These are phyloP conservation scores for Fusarium nematophilum DNA, from an alignment of 2,329 filamentous ascomycete genomes.

Conservation along the genomic window DNA sequence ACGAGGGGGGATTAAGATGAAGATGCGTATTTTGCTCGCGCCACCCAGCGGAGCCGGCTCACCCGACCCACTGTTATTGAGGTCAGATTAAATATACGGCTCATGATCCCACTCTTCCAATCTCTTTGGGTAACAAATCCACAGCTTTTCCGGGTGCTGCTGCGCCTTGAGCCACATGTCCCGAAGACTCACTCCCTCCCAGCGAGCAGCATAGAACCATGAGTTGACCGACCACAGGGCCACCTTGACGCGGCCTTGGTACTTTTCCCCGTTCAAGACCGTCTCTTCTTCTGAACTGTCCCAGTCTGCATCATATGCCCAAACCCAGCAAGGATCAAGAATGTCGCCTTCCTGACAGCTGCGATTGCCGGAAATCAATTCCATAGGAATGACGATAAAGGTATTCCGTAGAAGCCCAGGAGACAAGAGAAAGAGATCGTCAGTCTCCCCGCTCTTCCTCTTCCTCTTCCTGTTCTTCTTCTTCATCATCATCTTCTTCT, in stretches of 20 bases:
- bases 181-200: conserved; percentile 24
- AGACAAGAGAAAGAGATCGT: not conserved
- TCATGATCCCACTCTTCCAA: conserved; percentile 35
- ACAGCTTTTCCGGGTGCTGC: conserved; percentile 17
- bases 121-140: conserved; percentile 26
- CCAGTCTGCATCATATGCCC: conserved; percentile 38
- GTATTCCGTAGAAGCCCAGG: conserved; percentile 26
- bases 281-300: conserved; percentile 20
- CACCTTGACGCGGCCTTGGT: conserved; percentile 30
- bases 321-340: conserved; percentile 27
- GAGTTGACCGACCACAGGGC: conserved; percentile 8
- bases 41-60: too few relatives aligned
- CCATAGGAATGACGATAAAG: conserved; percentile 23
- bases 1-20: too few relatives aligned
- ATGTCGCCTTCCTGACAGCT: not conserved
- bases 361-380: conserved; percentile 13
- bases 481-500: conserved; percentile 1
- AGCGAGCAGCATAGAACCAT: conserved; percentile 39
- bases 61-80: too few relatives aligned
- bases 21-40: too few relatives aligned
- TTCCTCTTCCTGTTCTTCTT: conserved; percentile 1
- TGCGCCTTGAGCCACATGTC: conserved; percentile 37
- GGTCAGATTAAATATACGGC: conserved; percentile 25
- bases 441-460: not conserved
- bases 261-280: conserved; percentile 8